These are phyloP conservation scores for Scenedesmus sp. DNA, from an alignment of 163 green algal genomes.

Conservation along the genomic window DNA sequence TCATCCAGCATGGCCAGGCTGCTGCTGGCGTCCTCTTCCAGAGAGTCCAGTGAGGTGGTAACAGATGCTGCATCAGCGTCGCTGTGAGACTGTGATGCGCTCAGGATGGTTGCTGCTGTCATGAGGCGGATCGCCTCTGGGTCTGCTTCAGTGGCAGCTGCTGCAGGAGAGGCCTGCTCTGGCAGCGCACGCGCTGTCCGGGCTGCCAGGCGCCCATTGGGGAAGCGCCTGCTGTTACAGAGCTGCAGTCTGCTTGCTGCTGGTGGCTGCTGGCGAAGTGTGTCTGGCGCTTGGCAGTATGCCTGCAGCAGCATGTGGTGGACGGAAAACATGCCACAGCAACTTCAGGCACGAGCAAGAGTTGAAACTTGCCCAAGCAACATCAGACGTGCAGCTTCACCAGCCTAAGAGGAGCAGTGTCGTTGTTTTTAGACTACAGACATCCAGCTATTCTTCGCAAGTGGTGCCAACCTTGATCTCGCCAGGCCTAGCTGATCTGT, in stretches of 20 bases:
- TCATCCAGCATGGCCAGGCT: conserved; percentile 27
- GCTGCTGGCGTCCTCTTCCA: conserved; percentile 3
- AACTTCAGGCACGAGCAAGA: neutral
- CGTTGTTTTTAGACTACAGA: neutral
- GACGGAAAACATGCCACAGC: neutral
- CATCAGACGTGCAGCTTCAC: neutral
- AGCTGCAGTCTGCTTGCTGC: neutral
- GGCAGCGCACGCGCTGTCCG: neutral
- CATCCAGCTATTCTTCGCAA: neutral
- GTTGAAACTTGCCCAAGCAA: neutral
- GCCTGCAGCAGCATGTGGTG: neutral
- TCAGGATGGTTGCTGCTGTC: conserved; percentile 34
- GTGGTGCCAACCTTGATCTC: neutral
- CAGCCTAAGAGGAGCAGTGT: neutral
- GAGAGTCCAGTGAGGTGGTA: neutral
- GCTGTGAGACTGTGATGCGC: conserved; percentile 14
- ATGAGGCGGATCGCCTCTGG: conserved; percentile 16
- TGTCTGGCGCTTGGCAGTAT: neutral
- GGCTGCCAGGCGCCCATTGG: neutral
- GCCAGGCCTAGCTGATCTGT: conserved; percentile 6
- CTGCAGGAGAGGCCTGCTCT: neutral
- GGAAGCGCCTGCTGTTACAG: neutral
- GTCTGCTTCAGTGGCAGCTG: neutral
- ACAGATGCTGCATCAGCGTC: conserved; percentile 2
- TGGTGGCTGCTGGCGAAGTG: neutral